phyloP scores from a whole-genome alignment of 2,329 filamentous ascomycete species.

The Aureobasidium mangrovei region DNA sequence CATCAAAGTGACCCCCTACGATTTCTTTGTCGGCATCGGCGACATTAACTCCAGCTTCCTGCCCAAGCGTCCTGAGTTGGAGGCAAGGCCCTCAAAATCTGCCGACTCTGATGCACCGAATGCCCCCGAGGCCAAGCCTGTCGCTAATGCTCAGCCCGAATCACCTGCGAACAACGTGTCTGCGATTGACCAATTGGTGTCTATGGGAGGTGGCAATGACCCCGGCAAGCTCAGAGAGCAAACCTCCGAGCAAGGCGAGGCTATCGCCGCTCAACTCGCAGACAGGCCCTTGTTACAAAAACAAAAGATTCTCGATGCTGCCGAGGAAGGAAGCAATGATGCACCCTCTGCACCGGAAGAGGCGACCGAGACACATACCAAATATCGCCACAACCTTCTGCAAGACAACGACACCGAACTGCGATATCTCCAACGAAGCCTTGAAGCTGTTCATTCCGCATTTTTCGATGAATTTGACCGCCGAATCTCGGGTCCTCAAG shows the following conservation, averaged over 20 bases:
- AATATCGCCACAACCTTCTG: conserved; percentile 64
- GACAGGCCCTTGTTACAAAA: conserved; percentile 85
- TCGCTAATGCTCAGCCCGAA: neutral
- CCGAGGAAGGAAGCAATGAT: conserved; percentile 50
- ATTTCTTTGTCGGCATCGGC: conserved; percentile 96
- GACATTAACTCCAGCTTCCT: conserved; percentile 98
- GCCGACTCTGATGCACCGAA: conserved; percentile 6
- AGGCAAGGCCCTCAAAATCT: conserved; percentile 22
- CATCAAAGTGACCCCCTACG: conserved; percentile 89
- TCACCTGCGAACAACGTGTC: conserved; percentile 36
- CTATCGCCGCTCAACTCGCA: conserved; percentile 77
- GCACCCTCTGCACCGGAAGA: conserved; percentile 32
- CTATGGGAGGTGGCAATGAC: conserved; percentile 64
- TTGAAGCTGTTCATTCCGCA: conserved; percentile 63
- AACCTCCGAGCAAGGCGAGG: conserved; percentile 75
- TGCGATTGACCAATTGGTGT: conserved; percentile 66
- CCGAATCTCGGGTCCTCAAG: conserved; percentile 34
- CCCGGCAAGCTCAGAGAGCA: conserved; percentile 62
- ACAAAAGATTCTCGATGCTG: conserved; percentile 79
- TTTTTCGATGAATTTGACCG: conserved; percentile 80
- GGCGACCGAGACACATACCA: conserved; percentile 26
- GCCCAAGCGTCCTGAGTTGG: conserved; percentile 57
- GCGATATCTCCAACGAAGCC: conserved; percentile 62
- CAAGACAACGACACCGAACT: conserved; percentile 85
- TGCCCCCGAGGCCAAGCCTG: conserved; percentile 3